These are phyloP conservation scores for Gypsophila paniculata DNA, from an alignment of 179 eudicot species.

Conservation along the genomic window DNA sequence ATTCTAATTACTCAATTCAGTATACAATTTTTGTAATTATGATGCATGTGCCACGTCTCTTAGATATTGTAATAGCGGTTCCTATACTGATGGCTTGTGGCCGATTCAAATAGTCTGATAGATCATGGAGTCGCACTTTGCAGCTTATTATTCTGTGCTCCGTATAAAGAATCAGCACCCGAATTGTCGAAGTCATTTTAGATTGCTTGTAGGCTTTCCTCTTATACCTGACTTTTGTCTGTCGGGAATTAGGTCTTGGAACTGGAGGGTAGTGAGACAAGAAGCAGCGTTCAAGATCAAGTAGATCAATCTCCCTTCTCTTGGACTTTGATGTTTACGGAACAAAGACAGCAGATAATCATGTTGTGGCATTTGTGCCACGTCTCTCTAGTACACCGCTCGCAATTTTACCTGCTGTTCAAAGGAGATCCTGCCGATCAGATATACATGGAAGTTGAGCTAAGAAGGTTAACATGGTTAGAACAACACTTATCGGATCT, in stretches of 20 bases:
- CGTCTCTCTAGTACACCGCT: slow-evolving; percentile 80
- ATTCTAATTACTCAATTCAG: neutral
- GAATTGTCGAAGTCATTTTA: too few species aligned
- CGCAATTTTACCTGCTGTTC: slow-evolving; percentile 78
- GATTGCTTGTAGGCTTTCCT: neutral
- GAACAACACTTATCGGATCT: slow-evolving; percentile 89
- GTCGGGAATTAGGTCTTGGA: slow-evolving; percentile 59
- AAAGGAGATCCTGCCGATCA: slow-evolving; percentile 88
- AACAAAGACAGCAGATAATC: slow-evolving; percentile 71
- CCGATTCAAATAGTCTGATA: too few species aligned
- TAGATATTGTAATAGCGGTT: neutral
- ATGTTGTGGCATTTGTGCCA: slow-evolving; percentile 99
- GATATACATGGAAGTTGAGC: slow-evolving; percentile 90
- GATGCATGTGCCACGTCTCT: neutral
- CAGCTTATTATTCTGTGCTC: too few species aligned
- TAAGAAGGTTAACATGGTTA: slow-evolving; percentile 83
- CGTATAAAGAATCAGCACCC: too few species aligned
- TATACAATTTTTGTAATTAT: neutral
- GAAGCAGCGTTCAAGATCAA: slow-evolving; percentile 35
- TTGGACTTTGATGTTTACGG: slow-evolving; percentile 66
- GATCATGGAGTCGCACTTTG: too few species aligned
- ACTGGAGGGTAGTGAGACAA: slow-evolving; percentile 66
- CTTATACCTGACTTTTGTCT: neutral
- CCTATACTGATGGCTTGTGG: neutral
- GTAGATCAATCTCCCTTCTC: slow-evolving; percentile 56